Conservation (phyloP, 305 asterid species). For the Plantago coronopus region DNA sequence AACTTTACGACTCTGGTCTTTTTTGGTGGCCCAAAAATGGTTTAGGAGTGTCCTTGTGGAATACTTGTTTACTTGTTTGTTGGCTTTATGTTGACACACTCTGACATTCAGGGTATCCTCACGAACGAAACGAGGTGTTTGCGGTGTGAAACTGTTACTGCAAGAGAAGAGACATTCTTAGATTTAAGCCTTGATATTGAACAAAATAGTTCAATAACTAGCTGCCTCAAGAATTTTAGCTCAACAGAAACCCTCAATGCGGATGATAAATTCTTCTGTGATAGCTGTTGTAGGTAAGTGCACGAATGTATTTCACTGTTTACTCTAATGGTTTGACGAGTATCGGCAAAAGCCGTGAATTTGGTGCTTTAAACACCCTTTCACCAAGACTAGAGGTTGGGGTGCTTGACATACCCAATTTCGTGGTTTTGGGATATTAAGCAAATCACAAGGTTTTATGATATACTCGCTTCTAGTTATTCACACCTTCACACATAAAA, state of each 20-base stretch:
- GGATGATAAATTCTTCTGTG: constrained; percentile 90
- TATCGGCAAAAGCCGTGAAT: no score
- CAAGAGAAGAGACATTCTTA: constrained; percentile 70
- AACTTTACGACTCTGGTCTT: not conserved
- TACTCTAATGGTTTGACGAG: no score
- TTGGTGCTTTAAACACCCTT: no score
- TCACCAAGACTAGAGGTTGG: no score
- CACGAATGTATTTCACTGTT: no score
- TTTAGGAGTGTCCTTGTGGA: not conserved
- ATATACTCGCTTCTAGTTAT: constrained; percentile 15
- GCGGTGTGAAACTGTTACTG: constrained; percentile 72
- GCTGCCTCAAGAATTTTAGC: constrained; percentile 92
- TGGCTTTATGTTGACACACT: constrained; percentile 9
- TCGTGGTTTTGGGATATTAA: no score
- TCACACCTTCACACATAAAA: no score
- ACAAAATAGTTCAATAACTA: constrained; percentile 83
- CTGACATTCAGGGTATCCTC: constrained; percentile 50
- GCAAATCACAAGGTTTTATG: constrained; percentile 1
- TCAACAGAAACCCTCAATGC: constrained; percentile 91
- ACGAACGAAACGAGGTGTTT: constrained; percentile 73
- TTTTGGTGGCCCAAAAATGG: not conserved
- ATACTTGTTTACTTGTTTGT: not conserved
- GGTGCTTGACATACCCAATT: no score
- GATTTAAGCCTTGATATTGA: constrained; percentile 76
- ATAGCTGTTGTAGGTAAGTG: constrained; percentile 64